Base-by-base conservation (phyloP, 352 stramenopile species). In the Hyphochytrium catenoides region DNA sequence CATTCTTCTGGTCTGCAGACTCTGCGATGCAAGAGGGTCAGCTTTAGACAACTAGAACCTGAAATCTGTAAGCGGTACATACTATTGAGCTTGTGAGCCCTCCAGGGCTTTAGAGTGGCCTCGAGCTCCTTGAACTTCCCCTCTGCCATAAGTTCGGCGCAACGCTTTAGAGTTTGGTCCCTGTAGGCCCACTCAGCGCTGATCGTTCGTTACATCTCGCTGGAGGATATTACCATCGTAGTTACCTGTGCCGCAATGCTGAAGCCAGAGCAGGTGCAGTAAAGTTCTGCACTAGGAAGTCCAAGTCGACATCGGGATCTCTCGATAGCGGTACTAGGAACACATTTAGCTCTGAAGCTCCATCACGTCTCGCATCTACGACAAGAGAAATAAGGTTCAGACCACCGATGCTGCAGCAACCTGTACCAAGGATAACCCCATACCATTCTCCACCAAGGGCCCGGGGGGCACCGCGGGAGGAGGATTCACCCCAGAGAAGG, bases 271-370 rank as follows among this genome's bases (percentile, higher is more conserved):
- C 74, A 3, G 84, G 70, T 20, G 84, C 78, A 19, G 89, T 97
- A 52, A 95, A 97, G 52, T 95, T 94, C 49, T 93, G 75, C 5
- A 94, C 78, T 25, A 97, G 51, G 38, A 77, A 77, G 17, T 52
- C 62, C 19, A 61, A 58, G 34, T 82, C 67, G 14, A 42, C 36
- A n/a, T n/a, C n/a, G n/a, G n/a, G n/a, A n/a, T n/a, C n/a, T n/a
- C n/a, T n/a, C n/a, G n/a, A n/a, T n/a, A n/a, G n/a, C n/a, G n/a
- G n/a, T n/a, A n/a, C n/a, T n/a, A n/a, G n/a, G n/a, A n/a, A n/a
- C n/a, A n/a, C n/a, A n/a, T n/a, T n/a, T n/a, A n/a, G n/a, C n/a
- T n/a, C n/a, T n/a, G n/a, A n/a, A n/a, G n/a, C n/a, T n/a, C n/a
- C n/a, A n/a, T n/a, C n/a, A n/a, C n/a, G n/a, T n/a, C n/a, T n/a